Evolutionary conservation across 108 stramenopile species (phyloP).

Genomic region (Pelagomonas calceolata): DNA sequence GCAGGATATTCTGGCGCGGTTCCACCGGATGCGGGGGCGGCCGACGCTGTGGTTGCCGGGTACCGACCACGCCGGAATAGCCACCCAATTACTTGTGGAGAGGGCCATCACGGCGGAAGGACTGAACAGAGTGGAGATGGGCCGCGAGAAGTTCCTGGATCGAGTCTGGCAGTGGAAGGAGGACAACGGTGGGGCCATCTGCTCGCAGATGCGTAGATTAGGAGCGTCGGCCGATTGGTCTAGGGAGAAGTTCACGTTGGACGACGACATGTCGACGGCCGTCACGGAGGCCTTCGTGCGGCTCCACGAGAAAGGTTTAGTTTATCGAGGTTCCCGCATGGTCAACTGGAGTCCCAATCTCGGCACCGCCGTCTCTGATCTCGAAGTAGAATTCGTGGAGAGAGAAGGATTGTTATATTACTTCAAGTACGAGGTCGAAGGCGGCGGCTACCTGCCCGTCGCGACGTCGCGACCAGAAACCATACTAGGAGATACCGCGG

Average conservation of each 20-base stretch:
- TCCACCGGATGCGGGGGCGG: constrained; percentile 92
- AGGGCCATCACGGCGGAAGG: constrained; percentile 63
- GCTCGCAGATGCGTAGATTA: constrained; percentile 75
- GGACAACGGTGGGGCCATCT: constrained; percentile 90
- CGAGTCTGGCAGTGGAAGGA: constrained; percentile 81
- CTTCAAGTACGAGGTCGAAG: constrained; percentile 84
- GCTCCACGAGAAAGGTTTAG: constrained; percentile 80
- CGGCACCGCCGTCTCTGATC: constrained; percentile 92
- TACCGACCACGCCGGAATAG: constrained; percentile 98
- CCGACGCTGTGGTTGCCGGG: constrained; percentile 92
- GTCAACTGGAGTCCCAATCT: constrained; percentile 96
- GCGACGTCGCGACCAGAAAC: constrained; percentile 90
- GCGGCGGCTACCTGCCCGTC: constrained; percentile 69
- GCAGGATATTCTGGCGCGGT: constrained; percentile 92
- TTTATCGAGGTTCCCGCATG: constrained; percentile 90
- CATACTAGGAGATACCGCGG: constrained; percentile 86
- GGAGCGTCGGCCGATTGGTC: constrained; percentile 97
- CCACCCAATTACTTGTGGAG: constrained; percentile 96
- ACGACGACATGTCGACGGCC: constrained; percentile 63
- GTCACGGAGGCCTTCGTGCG: constrained; percentile 89
- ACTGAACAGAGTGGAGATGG: constrained; percentile 61
- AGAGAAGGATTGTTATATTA: constrained; percentile 78
- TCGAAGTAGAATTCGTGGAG: constrained; percentile 85
- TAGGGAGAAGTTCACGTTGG: constrained; percentile 94
- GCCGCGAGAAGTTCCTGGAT: constrained; percentile 72